phyloP scores from a whole-genome alignment of 495 filamentous ascomycete genomes.

The Penicillium chermesinum region DNA sequence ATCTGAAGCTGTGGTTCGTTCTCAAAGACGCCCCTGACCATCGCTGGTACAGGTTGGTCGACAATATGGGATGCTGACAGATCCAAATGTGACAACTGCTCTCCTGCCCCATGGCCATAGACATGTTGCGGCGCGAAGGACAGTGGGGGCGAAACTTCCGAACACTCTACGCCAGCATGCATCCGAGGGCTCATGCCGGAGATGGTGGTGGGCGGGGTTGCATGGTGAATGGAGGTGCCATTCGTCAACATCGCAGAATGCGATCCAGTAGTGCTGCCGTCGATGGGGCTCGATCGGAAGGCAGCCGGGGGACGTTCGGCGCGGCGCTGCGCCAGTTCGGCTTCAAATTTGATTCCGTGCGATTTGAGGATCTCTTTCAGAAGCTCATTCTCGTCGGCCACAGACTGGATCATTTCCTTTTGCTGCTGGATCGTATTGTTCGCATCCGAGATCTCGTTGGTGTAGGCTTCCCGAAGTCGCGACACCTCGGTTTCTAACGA shows the following conservation, averaged over 20 bases:
- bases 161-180: conserved; percentile 28
- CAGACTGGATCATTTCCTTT: conserved; percentile 34
- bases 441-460: conserved; percentile 35
- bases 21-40: conserved; percentile 60
- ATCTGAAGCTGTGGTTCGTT: conserved; percentile 73
- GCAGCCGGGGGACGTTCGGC: conserved; percentile 25
- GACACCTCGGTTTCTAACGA: conserved; percentile 86
- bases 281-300: conserved; percentile 31
- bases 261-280: conserved; percentile 34
- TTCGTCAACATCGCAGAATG: conserved; percentile 23
- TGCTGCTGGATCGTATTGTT: conserved; percentile 39
- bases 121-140: conserved; percentile 31
- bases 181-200: conserved; percentile 31
- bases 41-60: conserved; percentile 35
- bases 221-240: conserved; percentile 24
- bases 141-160: conserved; percentile 31
- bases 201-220: conserved; percentile 37
- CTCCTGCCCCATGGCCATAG: conserved; percentile 21
- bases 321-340: conserved; percentile 37
- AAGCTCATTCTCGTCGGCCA: conserved; percentile 62
- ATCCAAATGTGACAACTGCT: conserved; percentile 29
- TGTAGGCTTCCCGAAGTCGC: conserved; percentile 52
- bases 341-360: conserved; percentile 60
- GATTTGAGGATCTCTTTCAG: conserved; percentile 68
- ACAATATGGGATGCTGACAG: conserved; percentile 20